A percentile compares a stretch with the other conserved stretches of the same genome.
Conservation (phyloP, 2,329 filamentous ascomycete species). For the Neurospora sp. region DNA sequence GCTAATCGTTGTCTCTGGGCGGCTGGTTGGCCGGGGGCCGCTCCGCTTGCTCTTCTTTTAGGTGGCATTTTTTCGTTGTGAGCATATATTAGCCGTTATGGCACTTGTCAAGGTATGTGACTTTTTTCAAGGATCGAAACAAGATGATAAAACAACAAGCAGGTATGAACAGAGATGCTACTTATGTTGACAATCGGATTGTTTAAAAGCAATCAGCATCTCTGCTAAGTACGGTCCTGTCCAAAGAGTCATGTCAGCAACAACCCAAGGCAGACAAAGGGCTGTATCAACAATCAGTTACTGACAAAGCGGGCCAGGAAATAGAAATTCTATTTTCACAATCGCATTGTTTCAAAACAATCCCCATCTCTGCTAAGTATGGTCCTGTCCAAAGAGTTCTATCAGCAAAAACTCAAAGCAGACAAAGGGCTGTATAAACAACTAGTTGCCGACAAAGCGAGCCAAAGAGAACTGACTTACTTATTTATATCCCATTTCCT, state of each 20-base stretch:
- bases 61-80: background rate
- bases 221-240: background rate
- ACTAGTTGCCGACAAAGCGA: background rate
- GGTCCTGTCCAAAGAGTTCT: background rate
- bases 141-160: background rate
- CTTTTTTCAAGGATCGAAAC: background rate
- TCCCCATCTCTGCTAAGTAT: background rate
- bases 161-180: background rate
- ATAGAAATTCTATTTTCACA: background rate
- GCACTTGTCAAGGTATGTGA: background rate
- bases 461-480: background rate
- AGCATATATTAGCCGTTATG: background rate
- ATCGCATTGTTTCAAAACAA: background rate
- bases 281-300: background rate
- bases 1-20: background rate
- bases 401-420: background rate
- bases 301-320: background rate
- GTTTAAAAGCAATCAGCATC: background rate
- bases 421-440: background rate
- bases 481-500: background rate
- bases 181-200: background rate
- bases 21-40: background rate
- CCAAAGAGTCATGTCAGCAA: background rate
- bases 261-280: background rate
- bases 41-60: background rate